Percentiles rank a stretch among this genome's conserved stretches.
phyloP scores from a whole-genome alignment of 73 alveolate species.

The Stentor coeruleus region DNA sequence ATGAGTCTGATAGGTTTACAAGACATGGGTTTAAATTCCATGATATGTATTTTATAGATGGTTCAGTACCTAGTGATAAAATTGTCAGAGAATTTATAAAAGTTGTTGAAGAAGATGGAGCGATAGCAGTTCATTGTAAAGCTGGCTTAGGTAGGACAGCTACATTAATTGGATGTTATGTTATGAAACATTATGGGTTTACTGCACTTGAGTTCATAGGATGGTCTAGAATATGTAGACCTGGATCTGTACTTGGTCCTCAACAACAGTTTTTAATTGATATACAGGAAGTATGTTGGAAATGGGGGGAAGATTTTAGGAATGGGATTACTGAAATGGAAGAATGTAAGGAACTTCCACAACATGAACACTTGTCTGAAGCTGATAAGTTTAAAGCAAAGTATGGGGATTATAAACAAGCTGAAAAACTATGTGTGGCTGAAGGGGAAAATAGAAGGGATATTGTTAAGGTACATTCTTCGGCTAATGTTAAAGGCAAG shows the following conservation, averaged over 20 bases:
- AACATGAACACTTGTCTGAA: too few relatives aligned
- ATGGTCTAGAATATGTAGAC: slow-evolving; percentile 71
- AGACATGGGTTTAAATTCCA: slow-evolving; percentile 31
- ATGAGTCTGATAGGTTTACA: slow-evolving; percentile 36
- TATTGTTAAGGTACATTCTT: too few relatives aligned
- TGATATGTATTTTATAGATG: slow-evolving; percentile 84
- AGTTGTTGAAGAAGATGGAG: slow-evolving; percentile 76
- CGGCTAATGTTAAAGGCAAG: too few relatives aligned
- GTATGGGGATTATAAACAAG: too few relatives aligned
- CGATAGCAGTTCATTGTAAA: slow-evolving; percentile 94
- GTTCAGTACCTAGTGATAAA: slow-evolving; percentile 90
- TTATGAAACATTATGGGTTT: slow-evolving; percentile 61
- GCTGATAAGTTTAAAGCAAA: too few relatives aligned
- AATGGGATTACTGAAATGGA: neutral
- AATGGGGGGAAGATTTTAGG: neutral
- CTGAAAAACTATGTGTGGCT: too few relatives aligned
- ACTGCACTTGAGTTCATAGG: slow-evolving; percentile 70
- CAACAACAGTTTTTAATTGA: slow-evolving; percentile 46
- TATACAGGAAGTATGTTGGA: neutral
- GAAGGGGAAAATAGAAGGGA: too few relatives aligned
- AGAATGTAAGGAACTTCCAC: too few relatives aligned
- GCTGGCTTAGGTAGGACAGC: slow-evolving; percentile 93
- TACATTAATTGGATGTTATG: slow-evolving; percentile 69
- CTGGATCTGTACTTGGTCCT: slow-evolving; percentile 71
- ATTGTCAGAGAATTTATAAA: slow-evolving; percentile 69